Evolutionary conservation across 2,329 filamentous ascomycete species (phyloP).

Genomic region (Monilinia aucupariae): DNA sequence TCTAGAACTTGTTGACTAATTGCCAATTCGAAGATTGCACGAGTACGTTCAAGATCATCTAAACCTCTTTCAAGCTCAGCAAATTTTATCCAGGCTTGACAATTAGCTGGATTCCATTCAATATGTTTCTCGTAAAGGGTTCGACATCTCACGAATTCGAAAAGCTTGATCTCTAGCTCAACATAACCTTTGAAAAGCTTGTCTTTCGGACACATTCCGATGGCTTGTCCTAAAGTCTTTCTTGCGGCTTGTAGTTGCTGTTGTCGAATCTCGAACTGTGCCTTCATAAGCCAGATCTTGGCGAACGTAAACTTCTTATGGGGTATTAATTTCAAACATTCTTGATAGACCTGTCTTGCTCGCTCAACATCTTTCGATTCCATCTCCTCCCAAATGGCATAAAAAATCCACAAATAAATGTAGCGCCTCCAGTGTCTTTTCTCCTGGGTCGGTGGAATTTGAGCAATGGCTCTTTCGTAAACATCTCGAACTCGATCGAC

Average conservation of each 20-base stretch:
- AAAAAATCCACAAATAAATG: constrained; percentile 97
- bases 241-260: constrained; percentile 72
- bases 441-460: constrained; percentile 89
- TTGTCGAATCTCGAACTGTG: constrained; percentile 88
- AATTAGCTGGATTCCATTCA: constrained; percentile 84
- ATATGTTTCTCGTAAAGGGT: constrained; percentile 92
- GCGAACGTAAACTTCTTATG: constrained; percentile 97
- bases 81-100: constrained; percentile 93
- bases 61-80: constrained; percentile 87
- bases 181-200: constrained; percentile 92
- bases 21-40: constrained; percentile 88
- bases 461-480: constrained; percentile 92
- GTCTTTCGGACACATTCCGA: constrained; percentile 94
- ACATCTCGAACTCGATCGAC: constrained; percentile 80
- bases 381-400: constrained; percentile 91
- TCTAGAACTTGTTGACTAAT: constrained; percentile 78
- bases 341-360: constrained; percentile 83
- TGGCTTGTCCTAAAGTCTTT: constrained; percentile 82
- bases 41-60: constrained; percentile 80
- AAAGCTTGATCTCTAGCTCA: constrained; percentile 84
- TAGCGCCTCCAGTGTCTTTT: constrained; percentile 97
- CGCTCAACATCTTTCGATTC: constrained; percentile 72
- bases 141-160: constrained; percentile 87
- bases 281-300: constrained; percentile 91
- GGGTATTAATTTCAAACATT: constrained; percentile 80